Percentiles rank a stretch among this genome's conserved stretches.
Conservation (phyloP, 495 filamentous ascomycete genomes). For the Pyronema domesticum region DNA sequence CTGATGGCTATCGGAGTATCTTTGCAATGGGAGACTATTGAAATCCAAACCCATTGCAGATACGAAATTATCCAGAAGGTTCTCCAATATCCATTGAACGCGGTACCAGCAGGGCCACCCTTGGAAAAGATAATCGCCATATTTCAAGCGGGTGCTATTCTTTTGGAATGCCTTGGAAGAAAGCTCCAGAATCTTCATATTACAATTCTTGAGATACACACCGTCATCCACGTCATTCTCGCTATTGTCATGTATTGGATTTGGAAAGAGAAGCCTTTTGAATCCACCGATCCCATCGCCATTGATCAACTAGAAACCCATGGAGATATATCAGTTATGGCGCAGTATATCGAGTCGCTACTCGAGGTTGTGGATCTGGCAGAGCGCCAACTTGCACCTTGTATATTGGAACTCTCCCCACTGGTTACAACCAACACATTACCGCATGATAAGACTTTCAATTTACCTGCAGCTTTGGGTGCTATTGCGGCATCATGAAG, state of each 20-base stretch:
- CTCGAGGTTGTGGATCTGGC: no score
- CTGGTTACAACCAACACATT: not conserved
- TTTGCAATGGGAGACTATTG: not conserved
- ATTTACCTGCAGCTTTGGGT: no score
- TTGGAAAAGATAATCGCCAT: not conserved
- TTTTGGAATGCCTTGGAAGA: not conserved
- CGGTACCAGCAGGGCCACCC: not conserved
- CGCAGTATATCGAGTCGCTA: no score
- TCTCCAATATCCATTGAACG: not conserved
- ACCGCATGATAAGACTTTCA: not conserved
- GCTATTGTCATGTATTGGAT: not conserved
- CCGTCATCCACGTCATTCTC: not conserved
- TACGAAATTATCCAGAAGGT: not conserved
- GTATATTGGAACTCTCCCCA: not conserved
- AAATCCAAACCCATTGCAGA: not conserved
- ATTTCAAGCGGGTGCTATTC: not conserved
- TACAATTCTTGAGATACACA: constrained; percentile 2
- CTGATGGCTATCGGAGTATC: no score
- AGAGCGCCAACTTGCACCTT: not conserved
- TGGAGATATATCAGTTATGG: no score
- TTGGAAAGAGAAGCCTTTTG: constrained; percentile 8
- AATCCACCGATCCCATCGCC: no score
- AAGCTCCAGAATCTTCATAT: not conserved
- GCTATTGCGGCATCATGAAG: no score
- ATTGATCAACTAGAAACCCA: no score